Evolutionary conservation across 768 basidiomycete species (phyloP), one percentile per base, ranked within the genome.

Genomic region (Termitomyces heimii): DNA sequence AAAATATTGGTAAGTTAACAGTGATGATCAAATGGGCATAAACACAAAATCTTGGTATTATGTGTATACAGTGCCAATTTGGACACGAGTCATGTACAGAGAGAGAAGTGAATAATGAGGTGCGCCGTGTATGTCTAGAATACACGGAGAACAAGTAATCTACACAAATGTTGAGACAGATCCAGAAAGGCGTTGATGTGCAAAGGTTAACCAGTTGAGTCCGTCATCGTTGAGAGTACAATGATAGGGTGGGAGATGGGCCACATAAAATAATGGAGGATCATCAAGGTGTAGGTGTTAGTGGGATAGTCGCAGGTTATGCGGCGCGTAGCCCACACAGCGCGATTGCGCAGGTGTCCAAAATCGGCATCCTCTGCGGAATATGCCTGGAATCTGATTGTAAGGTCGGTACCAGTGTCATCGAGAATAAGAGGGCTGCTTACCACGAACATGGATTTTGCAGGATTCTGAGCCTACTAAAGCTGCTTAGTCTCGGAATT

Each of bases 401-500:
- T 47, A 37, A 20, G 54, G 51, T 60, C 53, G 57, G 54, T 44
- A 16, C 55, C 60, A 28, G 43, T 24, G 42, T 40, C 20, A 18
- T 26, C 28, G 29, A 24, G 46, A 28, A 50, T 16, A 34, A 53
- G 12, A 46, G 28, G 20, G 12, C 3, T 47, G 39, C 61, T 51
- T 54, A 62, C 61, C 58, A 29, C 12, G 39, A 42, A 46, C 56
- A 14, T 43, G 44, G 28, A 16, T 43, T 44, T 57, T 29, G 18
- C 54, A 54, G 34, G 1, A 13, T 20, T 5, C 31, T n/a, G 18
- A 51, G 54, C 40, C 34, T 42, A 16, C 8, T 22, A 35, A 39
- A 35, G 22, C 26, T 13, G 43, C 59, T 66, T 61, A 74, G 54
- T 68, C 66, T 24, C 66, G 66, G 60, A 84, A 78, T 52, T 77